These are phyloP conservation scores for bread wheat (Triticum aestivum) DNA, from an alignment of 176 grass and related monocot species.

Conservation along the genomic window DNA sequence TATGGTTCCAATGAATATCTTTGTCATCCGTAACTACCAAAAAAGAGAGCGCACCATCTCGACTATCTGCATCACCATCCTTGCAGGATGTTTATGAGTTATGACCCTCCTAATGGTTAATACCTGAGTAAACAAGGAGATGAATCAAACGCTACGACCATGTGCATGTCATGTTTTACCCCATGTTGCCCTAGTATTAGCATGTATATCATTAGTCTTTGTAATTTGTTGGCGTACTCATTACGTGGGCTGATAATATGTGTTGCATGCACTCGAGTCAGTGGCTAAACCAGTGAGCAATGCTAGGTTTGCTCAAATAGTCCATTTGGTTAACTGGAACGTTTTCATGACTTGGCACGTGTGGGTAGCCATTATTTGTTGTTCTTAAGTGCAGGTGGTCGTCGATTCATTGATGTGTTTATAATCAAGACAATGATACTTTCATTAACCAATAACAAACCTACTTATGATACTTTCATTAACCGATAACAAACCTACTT, in stretches of 20 bases:
- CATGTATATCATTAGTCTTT: background rate
- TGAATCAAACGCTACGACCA: background rate
- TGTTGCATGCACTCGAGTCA: background rate
- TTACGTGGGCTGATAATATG: background rate
- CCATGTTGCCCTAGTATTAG: no score
- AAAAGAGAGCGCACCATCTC: background rate
- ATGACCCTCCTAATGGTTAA: background rate
- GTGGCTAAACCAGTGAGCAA: no score
- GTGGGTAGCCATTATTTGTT: background rate
- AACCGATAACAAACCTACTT: background rate
- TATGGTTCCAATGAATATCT: background rate
- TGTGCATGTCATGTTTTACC: background rate
- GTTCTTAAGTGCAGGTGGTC: background rate
- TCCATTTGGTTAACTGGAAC: background rate
- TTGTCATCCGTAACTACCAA: background rate
- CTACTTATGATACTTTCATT: background rate
- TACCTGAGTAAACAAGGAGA: background rate
- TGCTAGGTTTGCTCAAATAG: background rate
- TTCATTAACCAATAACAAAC: background rate
- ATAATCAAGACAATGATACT: background rate
- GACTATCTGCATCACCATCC: background rate
- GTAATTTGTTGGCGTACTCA: background rate
- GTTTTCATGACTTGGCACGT: background rate
- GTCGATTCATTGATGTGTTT: background rate
- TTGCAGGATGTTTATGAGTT: background rate